These are phyloP conservation scores for Staphylotrichum longicolle DNA, from an alignment of 495 filamentous ascomycete genomes.

Conservation along the genomic window DNA sequence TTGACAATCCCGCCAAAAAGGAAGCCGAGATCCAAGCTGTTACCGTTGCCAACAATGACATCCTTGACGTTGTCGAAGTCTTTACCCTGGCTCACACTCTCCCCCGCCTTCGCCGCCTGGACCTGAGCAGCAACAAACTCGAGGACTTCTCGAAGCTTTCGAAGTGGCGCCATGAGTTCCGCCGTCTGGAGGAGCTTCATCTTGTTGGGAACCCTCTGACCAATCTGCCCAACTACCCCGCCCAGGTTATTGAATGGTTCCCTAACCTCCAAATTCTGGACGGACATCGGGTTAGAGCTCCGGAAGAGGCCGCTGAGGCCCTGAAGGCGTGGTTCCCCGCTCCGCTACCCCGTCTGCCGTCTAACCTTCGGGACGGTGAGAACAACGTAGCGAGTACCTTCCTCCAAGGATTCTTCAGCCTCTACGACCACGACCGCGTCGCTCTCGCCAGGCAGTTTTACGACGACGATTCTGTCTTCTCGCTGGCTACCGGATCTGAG, in stretches of 20 bases:
- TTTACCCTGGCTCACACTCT: constrained; percentile 70
- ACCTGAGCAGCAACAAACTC: constrained; percentile 78
- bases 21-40: constrained; percentile 72
- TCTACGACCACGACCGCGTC: constrained; percentile 71
- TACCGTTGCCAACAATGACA: constrained; percentile 71
- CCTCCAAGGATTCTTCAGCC: constrained; percentile 67
- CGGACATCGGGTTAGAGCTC: constrained; percentile 64
- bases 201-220: constrained; percentile 73
- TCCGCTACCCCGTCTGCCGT: constrained; percentile 65
- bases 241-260: constrained; percentile 77
- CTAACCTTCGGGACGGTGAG: constrained; percentile 70
- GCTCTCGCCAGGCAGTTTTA: constrained; percentile 66
- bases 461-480: constrained; percentile 74
- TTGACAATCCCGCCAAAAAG: constrained; percentile 62
- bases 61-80: constrained; percentile 66
- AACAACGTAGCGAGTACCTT: constrained; percentile 71
- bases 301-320: constrained; percentile 59
- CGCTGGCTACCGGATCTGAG: constrained; percentile 57
- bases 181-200: constrained; percentile 71
- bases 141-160: constrained; percentile 63
- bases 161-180: constrained; percentile 78
- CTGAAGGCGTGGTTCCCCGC: constrained; percentile 41
- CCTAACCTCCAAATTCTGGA: constrained; percentile 73
- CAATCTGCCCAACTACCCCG: constrained; percentile 56
- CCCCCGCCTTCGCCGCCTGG: constrained; percentile 78